Conservation (phyloP, 352 stramenopile genomes). For the Phytophthora colocasiae region DNA sequence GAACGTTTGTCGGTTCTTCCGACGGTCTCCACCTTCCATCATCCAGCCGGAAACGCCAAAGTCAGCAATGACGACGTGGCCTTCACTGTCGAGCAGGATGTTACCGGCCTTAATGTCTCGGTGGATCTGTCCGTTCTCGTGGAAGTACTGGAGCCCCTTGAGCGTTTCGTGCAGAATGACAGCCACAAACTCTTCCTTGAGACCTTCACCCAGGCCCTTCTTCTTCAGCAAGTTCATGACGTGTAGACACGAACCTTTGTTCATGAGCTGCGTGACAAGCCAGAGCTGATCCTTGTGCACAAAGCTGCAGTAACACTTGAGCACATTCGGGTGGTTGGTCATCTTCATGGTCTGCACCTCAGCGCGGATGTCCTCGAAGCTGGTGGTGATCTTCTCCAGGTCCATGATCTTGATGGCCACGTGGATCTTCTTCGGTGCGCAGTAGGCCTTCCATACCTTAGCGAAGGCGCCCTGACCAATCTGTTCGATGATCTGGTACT, state of each 20-base stretch:
- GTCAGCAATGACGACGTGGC: constrained; percentile 97
- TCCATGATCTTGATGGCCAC: constrained; percentile 99
- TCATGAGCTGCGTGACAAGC: constrained; percentile 99
- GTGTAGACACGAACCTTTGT: constrained; percentile 98
- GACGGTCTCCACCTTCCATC: constrained; percentile 94
- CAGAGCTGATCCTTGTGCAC: constrained; percentile 97
- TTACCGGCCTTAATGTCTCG: constrained; percentile 99
- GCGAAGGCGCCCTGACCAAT: constrained; percentile 97
- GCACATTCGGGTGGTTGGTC: constrained; percentile 98
- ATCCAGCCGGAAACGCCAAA: constrained; percentile 99
- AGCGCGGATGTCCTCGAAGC: constrained; percentile 91
- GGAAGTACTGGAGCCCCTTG: constrained; percentile 98
- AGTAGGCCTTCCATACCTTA: constrained; percentile 97
- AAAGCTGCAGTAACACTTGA: constrained; percentile 98
- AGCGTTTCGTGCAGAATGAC: constrained; percentile 98
- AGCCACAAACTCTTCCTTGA: constrained; percentile 96
- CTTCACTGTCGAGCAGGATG: constrained; percentile 94
- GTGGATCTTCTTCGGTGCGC: constrained; percentile 84
- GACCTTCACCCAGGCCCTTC: constrained; percentile 87
- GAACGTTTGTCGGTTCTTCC: constrained; percentile 97
- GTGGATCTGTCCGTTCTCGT: constrained; percentile 99
- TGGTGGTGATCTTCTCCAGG: constrained; percentile 98
- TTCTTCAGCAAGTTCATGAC: constrained; percentile 96
- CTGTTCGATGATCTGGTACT: constrained; percentile 92
- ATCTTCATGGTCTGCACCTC: constrained; percentile 99